Conservation (phyloP, 352 stramenopile species). For the Pythium rishiriense region DNA sequence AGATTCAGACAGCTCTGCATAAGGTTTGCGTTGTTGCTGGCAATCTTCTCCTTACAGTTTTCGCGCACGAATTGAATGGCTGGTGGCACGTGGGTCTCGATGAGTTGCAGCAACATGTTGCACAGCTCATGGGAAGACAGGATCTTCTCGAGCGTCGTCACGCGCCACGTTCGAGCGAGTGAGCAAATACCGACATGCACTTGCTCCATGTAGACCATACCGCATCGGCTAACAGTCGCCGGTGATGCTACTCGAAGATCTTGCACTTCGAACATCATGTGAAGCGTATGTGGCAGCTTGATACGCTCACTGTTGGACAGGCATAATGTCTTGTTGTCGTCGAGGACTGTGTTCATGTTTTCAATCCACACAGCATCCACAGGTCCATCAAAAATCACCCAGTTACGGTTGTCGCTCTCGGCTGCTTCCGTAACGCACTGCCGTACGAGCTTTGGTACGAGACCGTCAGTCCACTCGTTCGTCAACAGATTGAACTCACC, state of each 20-base stretch:
- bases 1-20: slow-evolving; percentile 90
- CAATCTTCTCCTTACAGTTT: slow-evolving; percentile 88
- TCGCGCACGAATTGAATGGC: slow-evolving; percentile 89
- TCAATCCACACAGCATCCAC: slow-evolving; percentile 97
- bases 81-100: slow-evolving; percentile 80
- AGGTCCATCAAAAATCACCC: slow-evolving; percentile 94
- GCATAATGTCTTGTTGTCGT: slow-evolving; percentile 96
- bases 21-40: slow-evolving; percentile 87
- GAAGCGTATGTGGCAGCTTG: slow-evolving; percentile 95
- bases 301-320: slow-evolving; percentile 94
- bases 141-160: slow-evolving; percentile 74
- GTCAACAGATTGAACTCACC: slow-evolving; percentile 95
- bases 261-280: slow-evolving; percentile 97
- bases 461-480: slow-evolving; percentile 95
- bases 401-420: slow-evolving; percentile 88
- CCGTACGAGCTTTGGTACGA: slow-evolving; percentile 86
- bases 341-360: slow-evolving; percentile 96
- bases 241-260: slow-evolving; percentile 93
- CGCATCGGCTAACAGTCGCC: slow-evolving; percentile 92
- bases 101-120: slow-evolving; percentile 66
- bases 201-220: slow-evolving; percentile 97
- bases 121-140: slow-evolving; percentile 55
- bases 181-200: slow-evolving; percentile 81
- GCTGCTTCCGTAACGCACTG: slow-evolving; percentile 81
- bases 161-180: slow-evolving; percentile 72